Percentiles rank a stretch among this genome's conserved stretches.
Evolutionary conservation across 1,139 yeast genomes (phyloP).

Genomic region (Hemisphaericaspora xylanilytica): DNA sequence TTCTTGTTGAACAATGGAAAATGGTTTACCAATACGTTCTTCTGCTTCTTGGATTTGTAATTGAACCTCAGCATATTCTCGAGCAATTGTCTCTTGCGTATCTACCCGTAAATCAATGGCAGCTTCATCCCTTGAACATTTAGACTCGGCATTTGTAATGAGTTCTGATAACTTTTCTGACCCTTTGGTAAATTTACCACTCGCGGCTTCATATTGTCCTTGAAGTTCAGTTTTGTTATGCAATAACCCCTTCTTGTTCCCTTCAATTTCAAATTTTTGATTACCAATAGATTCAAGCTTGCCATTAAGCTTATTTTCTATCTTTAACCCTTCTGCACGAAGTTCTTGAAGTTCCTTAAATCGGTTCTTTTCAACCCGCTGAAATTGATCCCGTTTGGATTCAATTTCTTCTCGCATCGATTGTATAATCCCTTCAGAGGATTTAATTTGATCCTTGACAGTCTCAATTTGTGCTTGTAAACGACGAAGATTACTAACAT

Average conservation of each 20-base stretch:
- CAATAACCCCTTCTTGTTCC: constrained; percentile 7
- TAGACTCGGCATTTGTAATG: constrained; percentile 28
- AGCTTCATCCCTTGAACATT: constrained; percentile 32
- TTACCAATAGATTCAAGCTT: not conserved
- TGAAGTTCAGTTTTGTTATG: not conserved
- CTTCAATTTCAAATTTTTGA: constrained; percentile 9
- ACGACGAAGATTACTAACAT: constrained; percentile 30
- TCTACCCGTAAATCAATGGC: constrained; percentile 29
- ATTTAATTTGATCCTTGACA: constrained; percentile 24
- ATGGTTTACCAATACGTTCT: constrained; percentile 30
- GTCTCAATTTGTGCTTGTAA: constrained; percentile 32
- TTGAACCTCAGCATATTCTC: constrained; percentile 33
- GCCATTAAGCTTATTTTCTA: not conserved
- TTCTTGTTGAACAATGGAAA: constrained; percentile 39
- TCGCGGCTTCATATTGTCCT: constrained; percentile 11
- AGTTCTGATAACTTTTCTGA: constrained; percentile 20
- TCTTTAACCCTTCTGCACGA: too few species aligned
- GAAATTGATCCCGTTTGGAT: constrained; percentile 2
- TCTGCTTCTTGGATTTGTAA: constrained; percentile 39
- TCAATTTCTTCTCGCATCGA: constrained; percentile 27
- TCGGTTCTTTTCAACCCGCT: not conserved
- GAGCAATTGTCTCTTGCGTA: constrained; percentile 34
- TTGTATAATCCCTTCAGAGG: constrained; percentile 26
- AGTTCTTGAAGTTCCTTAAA: too few species aligned
- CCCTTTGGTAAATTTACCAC: constrained; percentile 18